Evolutionary conservation across 768 basidiomycete genomes (phyloP).

Genomic region (Leucosporidium yakuticum): DNA sequence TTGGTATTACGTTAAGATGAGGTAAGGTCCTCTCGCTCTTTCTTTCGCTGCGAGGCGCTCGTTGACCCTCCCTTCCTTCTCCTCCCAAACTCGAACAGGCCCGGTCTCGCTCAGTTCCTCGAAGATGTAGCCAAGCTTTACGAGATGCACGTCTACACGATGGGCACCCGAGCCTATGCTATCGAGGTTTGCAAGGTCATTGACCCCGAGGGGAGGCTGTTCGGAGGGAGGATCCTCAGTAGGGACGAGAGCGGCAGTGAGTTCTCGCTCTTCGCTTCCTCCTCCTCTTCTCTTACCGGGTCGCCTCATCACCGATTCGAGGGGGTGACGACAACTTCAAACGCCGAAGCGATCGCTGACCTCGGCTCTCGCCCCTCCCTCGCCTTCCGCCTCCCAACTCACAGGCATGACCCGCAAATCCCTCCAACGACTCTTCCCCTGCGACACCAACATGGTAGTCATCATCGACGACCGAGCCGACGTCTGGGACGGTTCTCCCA

Average conservation of each 20-base stretch:
- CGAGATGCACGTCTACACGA: constrained; percentile 99
- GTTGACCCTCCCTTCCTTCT: neutral
- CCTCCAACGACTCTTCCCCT: constrained; percentile 85
- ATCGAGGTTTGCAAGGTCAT: constrained; percentile 90
- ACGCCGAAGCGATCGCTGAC: too few relatives aligned
- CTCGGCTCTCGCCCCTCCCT: constrained; percentile 19
- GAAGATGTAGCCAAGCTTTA: constrained; percentile 65
- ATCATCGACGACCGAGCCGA: constrained; percentile 98
- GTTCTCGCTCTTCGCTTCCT: constrained; percentile 43
- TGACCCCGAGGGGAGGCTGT: constrained; percentile 77
- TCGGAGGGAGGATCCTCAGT: constrained; percentile 80
- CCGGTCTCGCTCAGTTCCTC: constrained; percentile 63
- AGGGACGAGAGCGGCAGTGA: constrained; percentile 93
- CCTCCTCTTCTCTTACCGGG: neutral
- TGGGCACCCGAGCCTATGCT: constrained; percentile 96
- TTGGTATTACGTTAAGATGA: constrained; percentile 96
- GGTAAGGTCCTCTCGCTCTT: constrained; percentile 52
- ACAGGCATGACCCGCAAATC: constrained; percentile 85
- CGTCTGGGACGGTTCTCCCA: constrained; percentile 97
- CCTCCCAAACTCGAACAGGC: neutral
- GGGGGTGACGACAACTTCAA: too few relatives aligned
- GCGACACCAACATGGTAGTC: constrained; percentile 97
- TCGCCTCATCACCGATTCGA: too few relatives aligned
- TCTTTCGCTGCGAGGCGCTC: neutral
- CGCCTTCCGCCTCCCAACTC: neutral